Percentiles rank a stretch among this genome's conserved stretches.
Conservation (phyloP, 768 basidiomycete species). For the Scleroderma bovista region DNA sequence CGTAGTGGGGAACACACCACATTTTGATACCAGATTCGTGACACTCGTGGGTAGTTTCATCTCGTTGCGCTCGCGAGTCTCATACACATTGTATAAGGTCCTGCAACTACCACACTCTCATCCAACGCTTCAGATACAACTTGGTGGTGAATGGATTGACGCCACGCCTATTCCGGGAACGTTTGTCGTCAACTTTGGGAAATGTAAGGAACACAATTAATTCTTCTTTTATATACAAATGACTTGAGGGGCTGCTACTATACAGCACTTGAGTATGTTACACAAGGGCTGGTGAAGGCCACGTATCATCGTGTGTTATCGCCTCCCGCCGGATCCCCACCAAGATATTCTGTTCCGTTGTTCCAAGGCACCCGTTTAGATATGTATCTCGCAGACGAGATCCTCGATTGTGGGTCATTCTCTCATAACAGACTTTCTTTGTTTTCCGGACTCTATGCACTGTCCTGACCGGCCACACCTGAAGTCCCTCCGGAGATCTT, state of each 20-base stretch:
- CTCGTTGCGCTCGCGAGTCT: not conserved
- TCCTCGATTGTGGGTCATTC: constrained; percentile 40
- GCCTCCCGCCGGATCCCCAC: constrained; percentile 46
- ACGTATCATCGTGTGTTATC: constrained; percentile 80
- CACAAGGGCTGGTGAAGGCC: constrained; percentile 68
- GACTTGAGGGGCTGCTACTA: not conserved
- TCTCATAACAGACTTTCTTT: constrained; percentile 1
- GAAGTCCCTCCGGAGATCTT: constrained; percentile 64
- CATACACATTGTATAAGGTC: constrained; percentile 37
- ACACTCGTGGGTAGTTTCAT: constrained; percentile 53
- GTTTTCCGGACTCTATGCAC: not conserved
- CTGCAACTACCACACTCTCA: constrained; percentile 70
- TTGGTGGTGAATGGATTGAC: constrained; percentile 78
- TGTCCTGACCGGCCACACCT: not conserved
- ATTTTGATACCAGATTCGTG: constrained; percentile 78
- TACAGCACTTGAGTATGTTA: constrained; percentile 66
- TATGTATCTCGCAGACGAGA: constrained; percentile 44
- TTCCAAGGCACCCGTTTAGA: constrained; percentile 74
- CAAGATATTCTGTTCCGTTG: constrained; percentile 80
- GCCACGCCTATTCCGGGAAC: constrained; percentile 73
- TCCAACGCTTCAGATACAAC: constrained; percentile 74
- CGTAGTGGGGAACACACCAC: constrained; percentile 75
- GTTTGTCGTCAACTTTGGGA: constrained; percentile 79
- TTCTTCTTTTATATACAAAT: not conserved
- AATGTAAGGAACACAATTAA: constrained; percentile 37